Conservation (phyloP, 2,329 filamentous ascomycete genomes). For the Penicillium polonicum region DNA sequence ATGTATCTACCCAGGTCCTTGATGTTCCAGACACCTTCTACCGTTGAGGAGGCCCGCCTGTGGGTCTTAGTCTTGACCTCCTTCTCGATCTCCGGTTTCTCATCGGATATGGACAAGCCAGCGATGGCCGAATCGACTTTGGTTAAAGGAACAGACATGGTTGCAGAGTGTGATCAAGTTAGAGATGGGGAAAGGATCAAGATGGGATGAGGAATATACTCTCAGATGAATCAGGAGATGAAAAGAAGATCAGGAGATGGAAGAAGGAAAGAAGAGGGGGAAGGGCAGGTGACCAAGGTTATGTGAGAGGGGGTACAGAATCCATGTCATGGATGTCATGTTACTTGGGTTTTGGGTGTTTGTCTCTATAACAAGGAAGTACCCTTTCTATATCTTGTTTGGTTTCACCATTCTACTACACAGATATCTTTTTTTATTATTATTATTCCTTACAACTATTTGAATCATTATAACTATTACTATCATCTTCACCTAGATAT, state of each 20-base stretch:
- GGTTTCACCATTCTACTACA: background rate
- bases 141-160: constrained; percentile 66
- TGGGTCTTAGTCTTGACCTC: constrained; percentile 51
- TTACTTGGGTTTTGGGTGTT: background rate
- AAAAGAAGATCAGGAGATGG: constrained; percentile 7
- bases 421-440: too few relatives aligned
- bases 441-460: too few relatives aligned
- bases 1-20: constrained; percentile 71
- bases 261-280: constrained; percentile 6
- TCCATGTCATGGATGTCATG: constrained; percentile 26
- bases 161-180: constrained; percentile 12
- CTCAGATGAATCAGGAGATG: constrained; percentile 6
- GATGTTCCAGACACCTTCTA: constrained; percentile 75
- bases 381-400: background rate
- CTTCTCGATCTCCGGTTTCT: constrained; percentile 46
- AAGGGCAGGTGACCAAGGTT: constrained; percentile 34
- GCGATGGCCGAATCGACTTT: constrained; percentile 93
- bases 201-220: constrained; percentile 6
- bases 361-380: background rate
- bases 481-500: background rate
- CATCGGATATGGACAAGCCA: constrained; percentile 69
- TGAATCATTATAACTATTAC: too few relatives aligned
- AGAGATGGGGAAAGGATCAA: constrained; percentile 6
- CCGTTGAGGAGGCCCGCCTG: constrained; percentile 70
- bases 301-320: background rate